Percentiles rank a stretch among this genome's conserved stretches.
phyloP scores from a whole-genome alignment of 768 basidiomycete species.

The Russula virescens region DNA sequence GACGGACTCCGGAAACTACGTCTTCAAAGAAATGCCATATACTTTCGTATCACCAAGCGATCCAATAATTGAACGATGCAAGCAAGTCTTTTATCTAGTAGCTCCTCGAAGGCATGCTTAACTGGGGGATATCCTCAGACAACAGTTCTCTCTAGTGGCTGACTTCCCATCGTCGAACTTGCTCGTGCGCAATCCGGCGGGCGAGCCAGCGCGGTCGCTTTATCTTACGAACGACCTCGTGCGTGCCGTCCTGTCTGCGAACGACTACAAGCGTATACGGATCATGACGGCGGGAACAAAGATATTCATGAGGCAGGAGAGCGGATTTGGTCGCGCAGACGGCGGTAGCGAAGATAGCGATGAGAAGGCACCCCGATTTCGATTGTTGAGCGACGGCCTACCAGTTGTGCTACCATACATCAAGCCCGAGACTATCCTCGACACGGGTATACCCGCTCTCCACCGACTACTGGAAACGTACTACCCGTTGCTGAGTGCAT shows the following conservation, averaged over 20 bases:
- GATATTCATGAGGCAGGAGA: slow-evolving; percentile 86
- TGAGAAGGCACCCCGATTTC: slow-evolving; percentile 45
- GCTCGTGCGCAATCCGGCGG: slow-evolving; percentile 81
- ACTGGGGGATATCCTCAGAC: slow-evolving; percentile 37
- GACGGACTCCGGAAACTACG: slow-evolving; percentile 26
- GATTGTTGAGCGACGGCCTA: slow-evolving; percentile 80
- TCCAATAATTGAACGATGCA: slow-evolving; percentile 61
- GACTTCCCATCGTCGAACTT: slow-evolving; percentile 72
- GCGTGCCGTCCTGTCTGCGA: slow-evolving; percentile 70
- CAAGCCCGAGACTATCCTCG: slow-evolving; percentile 54
- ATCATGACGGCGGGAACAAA: slow-evolving; percentile 93
- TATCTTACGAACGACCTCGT: slow-evolving; percentile 86
- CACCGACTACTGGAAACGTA: slow-evolving; percentile 66
- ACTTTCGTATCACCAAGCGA: slow-evolving; percentile 72
- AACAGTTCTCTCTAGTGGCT: slow-evolving; percentile 61
- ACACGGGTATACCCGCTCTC: slow-evolving; percentile 50
- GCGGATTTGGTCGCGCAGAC: slow-evolving; percentile 30
- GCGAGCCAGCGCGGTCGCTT: slow-evolving; percentile 67
- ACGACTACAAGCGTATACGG: slow-evolving; percentile 79
- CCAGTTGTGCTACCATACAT: slow-evolving; percentile 80
- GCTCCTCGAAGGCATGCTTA: not conserved
- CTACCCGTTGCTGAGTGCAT: slow-evolving; percentile 69
- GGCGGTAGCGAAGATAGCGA: not conserved
- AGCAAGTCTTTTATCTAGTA: slow-evolving; percentile 45
- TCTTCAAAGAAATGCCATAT: slow-evolving; percentile 82